Evolutionary conservation across 2,329 filamentous ascomycete species (phyloP).

Genomic region (Clonostachys rhizophaga): DNA sequence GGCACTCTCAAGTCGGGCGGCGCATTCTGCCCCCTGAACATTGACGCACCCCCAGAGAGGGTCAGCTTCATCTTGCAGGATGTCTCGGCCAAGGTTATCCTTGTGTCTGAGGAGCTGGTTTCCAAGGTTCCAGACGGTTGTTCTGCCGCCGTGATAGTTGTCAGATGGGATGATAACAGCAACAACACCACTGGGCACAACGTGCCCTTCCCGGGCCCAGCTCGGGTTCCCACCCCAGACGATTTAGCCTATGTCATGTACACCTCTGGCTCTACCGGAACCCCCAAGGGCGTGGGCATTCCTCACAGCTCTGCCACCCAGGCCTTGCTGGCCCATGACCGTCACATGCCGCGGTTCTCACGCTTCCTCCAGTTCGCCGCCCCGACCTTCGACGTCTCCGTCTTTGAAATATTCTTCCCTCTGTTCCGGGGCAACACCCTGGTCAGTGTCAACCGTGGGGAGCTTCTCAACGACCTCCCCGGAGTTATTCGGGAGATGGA

Average conservation of each 20-base stretch:
- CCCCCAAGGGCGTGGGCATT: conserved; percentile 81
- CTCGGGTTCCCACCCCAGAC: conserved; percentile 11
- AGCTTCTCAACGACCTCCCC: conserved; percentile 73
- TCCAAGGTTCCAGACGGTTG: conserved; percentile 27
- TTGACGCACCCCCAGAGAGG: conserved; percentile 73
- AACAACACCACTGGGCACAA: conserved; percentile 1
- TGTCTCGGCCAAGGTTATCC: conserved; percentile 62
- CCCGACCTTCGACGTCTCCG: conserved; percentile 89
- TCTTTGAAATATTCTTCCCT: conserved; percentile 94
- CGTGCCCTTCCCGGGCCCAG: conserved; percentile 2
- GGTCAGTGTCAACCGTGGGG: conserved; percentile 62
- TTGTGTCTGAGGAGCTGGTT: conserved; percentile 53
- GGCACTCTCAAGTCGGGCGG: conserved; percentile 77
- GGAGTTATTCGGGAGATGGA: conserved; percentile 57
- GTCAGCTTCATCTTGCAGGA: conserved; percentile 79
- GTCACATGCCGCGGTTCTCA: conserved; percentile 68
- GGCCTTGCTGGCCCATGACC: conserved; percentile 75
- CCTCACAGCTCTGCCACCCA: conserved; percentile 79
- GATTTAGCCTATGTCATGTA: conserved; percentile 86
- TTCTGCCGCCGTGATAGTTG: conserved; percentile 25
- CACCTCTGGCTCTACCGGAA: conserved; percentile 85
- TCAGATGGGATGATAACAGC: conserved; percentile 16
- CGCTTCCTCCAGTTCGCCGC: conserved; percentile 90
- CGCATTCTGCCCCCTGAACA: conserved; percentile 79
- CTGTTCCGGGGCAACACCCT: conserved; percentile 70